Percentiles rank a stretch among this genome's conserved stretches.
phyloP scores from a whole-genome alignment of 2,329 filamentous ascomycete species.

The Coniella vitis region DNA sequence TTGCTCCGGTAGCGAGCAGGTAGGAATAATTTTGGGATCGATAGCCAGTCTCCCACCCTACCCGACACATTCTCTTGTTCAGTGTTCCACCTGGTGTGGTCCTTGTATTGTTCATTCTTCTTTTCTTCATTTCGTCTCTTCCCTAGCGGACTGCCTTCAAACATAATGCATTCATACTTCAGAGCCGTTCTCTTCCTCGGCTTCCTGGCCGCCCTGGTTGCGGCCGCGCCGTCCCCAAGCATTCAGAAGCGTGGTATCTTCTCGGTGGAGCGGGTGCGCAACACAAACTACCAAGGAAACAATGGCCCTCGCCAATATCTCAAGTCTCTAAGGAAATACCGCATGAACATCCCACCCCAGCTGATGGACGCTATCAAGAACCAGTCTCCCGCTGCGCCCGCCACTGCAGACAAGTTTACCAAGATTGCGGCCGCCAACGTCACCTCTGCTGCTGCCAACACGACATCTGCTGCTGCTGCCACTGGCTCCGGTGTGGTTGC shows the following conservation, averaged over 20 bases:
- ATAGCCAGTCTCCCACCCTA: conserved; percentile 6
- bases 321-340: conserved; percentile 63
- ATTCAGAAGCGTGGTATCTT: conserved; percentile 49
- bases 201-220: conserved; percentile 39
- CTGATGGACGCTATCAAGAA: conserved; percentile 32
- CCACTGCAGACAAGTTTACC: conserved; percentile 13
- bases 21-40: conserved; percentile 9
- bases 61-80: conserved; percentile 4
- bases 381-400: conserved; percentile 14
- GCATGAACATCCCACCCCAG: conserved; percentile 41
- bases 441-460: conserved; percentile 14
- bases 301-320: conserved; percentile 56
- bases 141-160: background rate
- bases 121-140: background rate
- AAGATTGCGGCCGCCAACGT: conserved; percentile 4
- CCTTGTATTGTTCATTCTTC: conserved; percentile 8
- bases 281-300: conserved; percentile 44
- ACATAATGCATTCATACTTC: conserved; percentile 22
- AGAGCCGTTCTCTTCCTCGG: conserved; percentile 33
- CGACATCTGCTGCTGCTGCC: conserved; percentile 23
- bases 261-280: conserved; percentile 51
- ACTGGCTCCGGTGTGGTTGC: conserved; percentile 53
- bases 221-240: conserved; percentile 35
- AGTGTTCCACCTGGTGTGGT: conserved; percentile 23
- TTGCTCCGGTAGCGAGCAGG: conserved; percentile 13